Evolutionary conservation across 768 basidiomycete species (phyloP), one percentile per base, ranked within the genome.

Genomic region (Suillus subaureus): DNA sequence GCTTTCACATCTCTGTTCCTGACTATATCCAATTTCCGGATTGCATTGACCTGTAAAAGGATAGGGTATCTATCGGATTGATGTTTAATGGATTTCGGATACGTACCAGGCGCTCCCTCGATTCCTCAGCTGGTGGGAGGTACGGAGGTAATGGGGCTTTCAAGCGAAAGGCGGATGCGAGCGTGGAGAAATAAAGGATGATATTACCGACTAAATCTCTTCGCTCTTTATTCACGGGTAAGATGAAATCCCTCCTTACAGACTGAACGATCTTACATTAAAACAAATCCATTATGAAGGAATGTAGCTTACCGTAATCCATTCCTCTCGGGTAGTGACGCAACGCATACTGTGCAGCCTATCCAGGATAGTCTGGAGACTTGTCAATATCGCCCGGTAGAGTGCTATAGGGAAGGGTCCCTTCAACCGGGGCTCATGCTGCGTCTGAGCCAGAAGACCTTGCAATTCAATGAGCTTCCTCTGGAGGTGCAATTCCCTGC

Each of bases 141-240:
- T 96, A 98, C 0, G 97, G 95, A 0, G 97, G 96, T n/a, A 99
- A 80, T 2, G 97, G 97, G 6, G 94, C 89, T 72, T 97, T 97
- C 49, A 94, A 81, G 21, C 88, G 82, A 75, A 96, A 93, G 1
- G 91, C 90, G 2, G 91, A 86, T 4, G 93, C 87, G 37, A 96
- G 82, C 0, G 86, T 87, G 1, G 93, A 92, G 74, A 95, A 91
- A 74, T 89, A 94, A 12, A 99, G 85, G 64, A 99, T 91, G 67
- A 98, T 92, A 76, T 94, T 97, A 43, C 96, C 96, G 56, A 89
- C 94, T 93, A 99, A 94, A 74, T 97, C 96, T 4, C 91, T 88
- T 26, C 97, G 84, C 71, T 97, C 91, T 72, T 80, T 85, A 72
- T 92, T 97, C 56, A 97, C 96, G 1, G 97, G 96, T 3, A 93